Conservation (phyloP, 768 basidiomycete species). For the Nidularia pulvinata region DNA sequence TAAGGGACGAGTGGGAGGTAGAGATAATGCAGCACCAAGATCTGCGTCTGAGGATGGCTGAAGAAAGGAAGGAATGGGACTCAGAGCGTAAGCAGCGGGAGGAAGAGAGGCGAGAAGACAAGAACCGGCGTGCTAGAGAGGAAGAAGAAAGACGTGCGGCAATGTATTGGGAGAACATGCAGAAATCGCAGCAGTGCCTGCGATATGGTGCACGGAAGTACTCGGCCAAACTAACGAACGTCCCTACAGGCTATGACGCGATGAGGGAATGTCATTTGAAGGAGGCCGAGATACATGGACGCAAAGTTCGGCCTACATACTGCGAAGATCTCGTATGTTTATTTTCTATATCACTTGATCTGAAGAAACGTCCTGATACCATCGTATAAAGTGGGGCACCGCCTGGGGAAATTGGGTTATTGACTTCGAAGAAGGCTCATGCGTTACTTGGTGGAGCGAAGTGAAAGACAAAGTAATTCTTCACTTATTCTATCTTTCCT, state of each 20-base stretch:
- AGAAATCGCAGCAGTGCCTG: not conserved
- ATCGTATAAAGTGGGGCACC: not conserved
- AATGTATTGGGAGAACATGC: not conserved
- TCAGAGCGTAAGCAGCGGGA: not conserved
- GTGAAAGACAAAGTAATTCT: not conserved
- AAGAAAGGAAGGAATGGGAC: not conserved
- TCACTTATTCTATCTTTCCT: not conserved
- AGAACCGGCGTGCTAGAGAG: not conserved
- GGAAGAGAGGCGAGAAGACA: not conserved
- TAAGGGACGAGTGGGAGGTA: not conserved
- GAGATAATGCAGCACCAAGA: not conserved
- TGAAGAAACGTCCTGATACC: not conserved
- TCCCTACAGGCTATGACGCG: not conserved
- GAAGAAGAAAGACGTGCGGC: not conserved
- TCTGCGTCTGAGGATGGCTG: not conserved
- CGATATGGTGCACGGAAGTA: constrained; percentile 1
- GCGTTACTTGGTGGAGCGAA: not conserved
- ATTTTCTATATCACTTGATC: not conserved
- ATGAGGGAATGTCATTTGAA: not conserved
- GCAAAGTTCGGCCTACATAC: not conserved
- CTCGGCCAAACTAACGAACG: not conserved
- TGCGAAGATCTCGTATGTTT: not conserved
- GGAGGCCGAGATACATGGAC: not conserved
- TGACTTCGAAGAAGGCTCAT: constrained; percentile 1
- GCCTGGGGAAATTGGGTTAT: not conserved